These are phyloP conservation scores for Thielaviopsis ethacetica DNA, from an alignment of 2,329 filamentous ascomycete genomes.

Conservation along the genomic window DNA sequence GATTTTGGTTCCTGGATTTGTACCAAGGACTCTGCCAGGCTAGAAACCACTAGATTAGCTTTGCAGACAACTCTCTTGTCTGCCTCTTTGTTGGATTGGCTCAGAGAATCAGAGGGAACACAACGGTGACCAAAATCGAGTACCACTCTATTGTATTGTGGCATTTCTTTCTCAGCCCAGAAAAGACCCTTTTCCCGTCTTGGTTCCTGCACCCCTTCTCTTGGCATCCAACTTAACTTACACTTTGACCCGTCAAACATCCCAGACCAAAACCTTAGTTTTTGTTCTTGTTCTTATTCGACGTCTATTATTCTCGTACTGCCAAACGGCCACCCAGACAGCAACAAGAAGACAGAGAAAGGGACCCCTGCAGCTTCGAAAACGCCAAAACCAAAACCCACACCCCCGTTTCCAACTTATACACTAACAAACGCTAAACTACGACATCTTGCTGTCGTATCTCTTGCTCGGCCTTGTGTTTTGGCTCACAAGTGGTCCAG, in stretches of 20 bases:
- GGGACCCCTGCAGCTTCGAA: background rate
- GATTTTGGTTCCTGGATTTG: background rate
- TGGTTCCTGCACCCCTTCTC: background rate
- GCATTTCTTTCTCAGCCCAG: too few relatives aligned
- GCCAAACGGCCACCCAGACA: background rate
- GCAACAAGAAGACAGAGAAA: background rate
- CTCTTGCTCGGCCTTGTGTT: background rate
- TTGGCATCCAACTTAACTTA: background rate
- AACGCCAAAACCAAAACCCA: background rate
- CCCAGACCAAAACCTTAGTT: slow-evolving; percentile 2
- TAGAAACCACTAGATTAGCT: background rate
- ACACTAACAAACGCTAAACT: background rate
- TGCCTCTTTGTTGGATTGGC: too few relatives aligned
- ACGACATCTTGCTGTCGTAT: too few relatives aligned
- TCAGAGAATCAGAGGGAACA: too few relatives aligned
- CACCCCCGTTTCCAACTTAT: background rate
- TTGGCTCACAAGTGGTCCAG: background rate
- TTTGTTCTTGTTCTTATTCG: slow-evolving; percentile 16
- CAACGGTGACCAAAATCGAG: background rate
- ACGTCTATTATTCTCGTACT: slow-evolving; percentile 11
- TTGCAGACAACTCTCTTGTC: too few relatives aligned
- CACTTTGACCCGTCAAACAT: background rate
- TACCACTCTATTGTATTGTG: background rate
- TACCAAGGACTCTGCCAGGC: too few relatives aligned
- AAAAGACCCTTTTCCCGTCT: background rate